Percentiles rank a stretch among this genome's conserved stretches.
Conservation (phyloP, 192 early-diverging fungal genomes). For the Gorgonomyces haynaldii region DNA sequence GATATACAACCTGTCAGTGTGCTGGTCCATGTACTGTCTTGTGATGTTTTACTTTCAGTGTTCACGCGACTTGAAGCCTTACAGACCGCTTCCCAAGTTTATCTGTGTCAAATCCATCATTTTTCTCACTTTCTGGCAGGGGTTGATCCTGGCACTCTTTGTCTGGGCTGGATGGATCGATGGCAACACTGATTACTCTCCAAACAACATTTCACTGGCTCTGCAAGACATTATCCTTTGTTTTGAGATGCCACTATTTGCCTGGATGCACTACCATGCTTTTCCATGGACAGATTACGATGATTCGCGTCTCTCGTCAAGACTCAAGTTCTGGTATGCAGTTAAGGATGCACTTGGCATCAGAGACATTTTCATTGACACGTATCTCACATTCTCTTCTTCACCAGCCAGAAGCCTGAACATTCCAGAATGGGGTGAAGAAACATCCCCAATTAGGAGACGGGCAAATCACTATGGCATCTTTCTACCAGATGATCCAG, state of each 20-base stretch:
- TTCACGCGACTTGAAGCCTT: slow-evolving; percentile 16
- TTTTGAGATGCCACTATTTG: slow-evolving; percentile 76
- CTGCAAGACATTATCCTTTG: slow-evolving; percentile 87
- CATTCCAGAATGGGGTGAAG: too few relatives aligned
- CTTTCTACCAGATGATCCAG: neutral
- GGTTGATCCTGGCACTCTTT: slow-evolving; percentile 65
- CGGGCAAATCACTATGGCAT: neutral
- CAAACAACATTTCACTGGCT: slow-evolving; percentile 63
- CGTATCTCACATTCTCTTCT: slow-evolving; percentile 43
- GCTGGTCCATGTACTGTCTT: slow-evolving; percentile 71
- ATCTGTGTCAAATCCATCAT: slow-evolving; percentile 86
- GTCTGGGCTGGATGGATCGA: slow-evolving; percentile 62
- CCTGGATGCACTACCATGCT: slow-evolving; percentile 65
- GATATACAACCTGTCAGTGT: slow-evolving; percentile 83
- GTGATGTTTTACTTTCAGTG: slow-evolving; percentile 62
- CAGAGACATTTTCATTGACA: slow-evolving; percentile 74
- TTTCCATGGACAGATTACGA: slow-evolving; percentile 73
- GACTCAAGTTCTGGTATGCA: slow-evolving; percentile 68
- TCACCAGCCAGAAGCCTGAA: too few relatives aligned
- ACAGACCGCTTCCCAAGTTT: slow-evolving; percentile 79
- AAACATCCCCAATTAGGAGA: too few relatives aligned
- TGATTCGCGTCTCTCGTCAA: slow-evolving; percentile 49
- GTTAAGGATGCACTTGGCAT: slow-evolving; percentile 70
- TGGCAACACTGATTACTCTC: slow-evolving; percentile 41
- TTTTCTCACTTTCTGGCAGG: slow-evolving; percentile 93